Percentiles rank a stretch among this genome's conserved stretches.
Evolutionary conservation across 2,329 filamentous ascomycete species (phyloP).

Genomic region (Penicillium decumbens): DNA sequence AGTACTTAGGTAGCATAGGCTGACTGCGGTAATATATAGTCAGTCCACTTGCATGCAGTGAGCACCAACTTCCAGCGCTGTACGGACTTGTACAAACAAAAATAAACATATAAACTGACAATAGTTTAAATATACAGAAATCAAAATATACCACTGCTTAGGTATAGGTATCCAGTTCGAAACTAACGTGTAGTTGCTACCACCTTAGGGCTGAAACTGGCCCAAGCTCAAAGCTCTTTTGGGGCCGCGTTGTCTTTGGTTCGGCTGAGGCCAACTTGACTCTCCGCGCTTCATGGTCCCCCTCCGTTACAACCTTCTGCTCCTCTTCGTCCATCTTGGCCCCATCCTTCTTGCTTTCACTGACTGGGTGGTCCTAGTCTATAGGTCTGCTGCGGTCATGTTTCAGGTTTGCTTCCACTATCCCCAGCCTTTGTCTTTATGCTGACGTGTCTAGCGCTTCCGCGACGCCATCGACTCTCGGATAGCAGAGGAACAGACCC

Average conservation of each 20-base stretch:
- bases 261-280: not conserved
- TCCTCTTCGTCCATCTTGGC: conserved; percentile 5
- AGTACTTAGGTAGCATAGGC: no score
- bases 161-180: no score
- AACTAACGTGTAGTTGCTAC: no score
- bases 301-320: conserved; percentile 11
- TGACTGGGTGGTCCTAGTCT: conserved; percentile 15
- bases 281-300: conserved; percentile 9
- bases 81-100: no score
- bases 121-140: no score
- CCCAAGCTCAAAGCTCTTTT: not conserved
- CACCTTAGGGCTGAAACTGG: not conserved
- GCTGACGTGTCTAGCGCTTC: conserved; percentile 56
- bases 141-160: no score
- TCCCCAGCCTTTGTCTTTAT: conserved; percentile 4
- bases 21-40: no score
- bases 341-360: conserved; percentile 8
- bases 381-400: conserved; percentile 23
- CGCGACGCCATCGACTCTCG: conserved; percentile 80
- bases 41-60: no score
- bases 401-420: conserved; percentile 21
- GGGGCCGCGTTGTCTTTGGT: not conserved
- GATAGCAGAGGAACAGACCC: conserved; percentile 87
- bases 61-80: no score
- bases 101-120: no score